Conservation (phyloP, 257 asterid species). For the Petrea volubilis region DNA sequence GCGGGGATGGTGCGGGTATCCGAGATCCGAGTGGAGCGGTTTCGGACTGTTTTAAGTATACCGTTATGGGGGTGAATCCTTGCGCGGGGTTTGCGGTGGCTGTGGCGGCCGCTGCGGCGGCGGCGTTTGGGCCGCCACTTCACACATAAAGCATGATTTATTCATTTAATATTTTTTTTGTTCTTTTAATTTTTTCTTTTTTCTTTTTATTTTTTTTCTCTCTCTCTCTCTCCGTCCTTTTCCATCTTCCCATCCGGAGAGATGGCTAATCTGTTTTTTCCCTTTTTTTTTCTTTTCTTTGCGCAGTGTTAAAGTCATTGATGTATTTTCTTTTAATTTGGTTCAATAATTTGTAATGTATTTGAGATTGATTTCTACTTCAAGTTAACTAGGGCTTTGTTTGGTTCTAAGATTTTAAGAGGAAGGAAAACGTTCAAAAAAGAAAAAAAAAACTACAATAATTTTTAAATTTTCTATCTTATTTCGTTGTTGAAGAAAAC, state of each 20-base stretch:
- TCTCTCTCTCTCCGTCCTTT: not conserved
- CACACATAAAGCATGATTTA: constrained; percentile 28
- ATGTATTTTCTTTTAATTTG: not conserved
- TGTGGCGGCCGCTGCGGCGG: constrained; percentile 15
- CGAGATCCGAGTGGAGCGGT: constrained; percentile 26
- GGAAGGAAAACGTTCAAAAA: no score
- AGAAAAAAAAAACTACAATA: no score
- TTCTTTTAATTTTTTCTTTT: not conserved
- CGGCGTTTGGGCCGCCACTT: constrained; percentile 47
- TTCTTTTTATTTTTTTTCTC: not conserved
- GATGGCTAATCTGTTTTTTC: not conserved
- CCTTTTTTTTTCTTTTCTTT: not conserved
- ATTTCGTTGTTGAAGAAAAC: no score
- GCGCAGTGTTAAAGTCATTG: not conserved
- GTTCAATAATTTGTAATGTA: not conserved
- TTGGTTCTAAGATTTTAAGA: no score
- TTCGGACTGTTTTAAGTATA: constrained; percentile 31
- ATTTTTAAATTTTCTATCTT: no score
- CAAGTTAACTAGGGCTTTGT: no score
- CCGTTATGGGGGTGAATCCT: constrained; percentile 26
- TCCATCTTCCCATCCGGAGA: not conserved
- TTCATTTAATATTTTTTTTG: not conserved
- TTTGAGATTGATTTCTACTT: not conserved
- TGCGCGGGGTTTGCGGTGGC: constrained; percentile 41
- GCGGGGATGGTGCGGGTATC: constrained; percentile 15